Evolutionary conservation across 2,329 filamentous ascomycete genomes (phyloP).

Genomic region (Aspergillus versicolor): DNA sequence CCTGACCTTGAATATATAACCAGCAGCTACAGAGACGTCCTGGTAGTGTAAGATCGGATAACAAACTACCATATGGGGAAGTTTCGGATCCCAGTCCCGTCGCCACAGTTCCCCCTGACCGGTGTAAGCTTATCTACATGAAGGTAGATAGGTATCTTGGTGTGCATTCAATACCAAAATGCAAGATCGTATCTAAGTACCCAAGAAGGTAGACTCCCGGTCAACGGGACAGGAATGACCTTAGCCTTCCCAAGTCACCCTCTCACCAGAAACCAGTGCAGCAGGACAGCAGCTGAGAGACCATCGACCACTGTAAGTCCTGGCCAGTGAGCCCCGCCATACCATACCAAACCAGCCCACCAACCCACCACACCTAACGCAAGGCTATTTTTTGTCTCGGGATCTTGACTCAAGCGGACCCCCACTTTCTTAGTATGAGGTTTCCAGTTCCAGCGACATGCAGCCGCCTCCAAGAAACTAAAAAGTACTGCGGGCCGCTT

Average conservation of each 20-base stretch:
- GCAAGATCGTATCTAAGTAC: not conserved
- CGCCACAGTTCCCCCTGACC: not conserved
- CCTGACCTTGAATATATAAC: not conserved
- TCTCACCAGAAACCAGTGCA: too few relatives aligned
- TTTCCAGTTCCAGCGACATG: slow-evolving; percentile 24
- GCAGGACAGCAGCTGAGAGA: too few relatives aligned
- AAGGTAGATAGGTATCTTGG: too few relatives aligned
- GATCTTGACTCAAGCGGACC: not conserved
- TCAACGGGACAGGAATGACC: too few relatives aligned
- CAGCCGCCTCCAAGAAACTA: slow-evolving; percentile 14
- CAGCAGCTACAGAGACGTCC: not conserved
- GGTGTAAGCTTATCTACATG: not conserved
- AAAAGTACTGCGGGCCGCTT: not conserved
- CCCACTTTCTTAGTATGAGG: slow-evolving; percentile 11
- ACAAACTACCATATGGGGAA: not conserved
- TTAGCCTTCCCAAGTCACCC: too few relatives aligned
- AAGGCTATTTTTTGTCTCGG: not conserved
- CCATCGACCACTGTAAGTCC: too few relatives aligned
- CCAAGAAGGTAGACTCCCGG: not conserved
- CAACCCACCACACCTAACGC: too few relatives aligned
- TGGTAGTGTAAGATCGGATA: not conserved
- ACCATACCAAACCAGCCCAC: too few relatives aligned
- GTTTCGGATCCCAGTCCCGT: not conserved
- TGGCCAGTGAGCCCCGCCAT: too few relatives aligned
- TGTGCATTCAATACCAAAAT: not conserved